Base-by-base conservation (phyloP, 768 basidiomycete species). In the Solioccasus polychromus region DNA sequence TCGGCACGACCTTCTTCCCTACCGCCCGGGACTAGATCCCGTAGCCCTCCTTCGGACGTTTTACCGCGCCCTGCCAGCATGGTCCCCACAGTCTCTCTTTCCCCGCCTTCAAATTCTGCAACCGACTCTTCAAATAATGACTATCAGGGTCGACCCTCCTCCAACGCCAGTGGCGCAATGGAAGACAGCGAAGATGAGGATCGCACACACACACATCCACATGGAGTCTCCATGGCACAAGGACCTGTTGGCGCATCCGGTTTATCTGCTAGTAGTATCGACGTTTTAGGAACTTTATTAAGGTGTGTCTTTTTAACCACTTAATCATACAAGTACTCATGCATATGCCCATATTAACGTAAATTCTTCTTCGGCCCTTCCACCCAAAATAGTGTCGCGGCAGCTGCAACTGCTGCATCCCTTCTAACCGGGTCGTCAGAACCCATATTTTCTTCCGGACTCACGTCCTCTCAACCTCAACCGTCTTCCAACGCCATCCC, bases 381-480 rank as follows among this genome's bases (percentile, higher is more conserved):
- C 15, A 17, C 25, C n/a, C 30, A 15, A 17, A 60, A 39, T 51
- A 88, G 90, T 55, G 90, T 92, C 25, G 90, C 90, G 4, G 88
- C 90, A n/a, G 87, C 90, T 9, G 90, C 90, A n/a, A 91, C 89
- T 1, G 89, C 90, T 2, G 88, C 87, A 8, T 92, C 90, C 3
- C 74, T 89, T 23, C 73, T 88, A n/a, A 82, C 83, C 2, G 86
- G 86, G 28, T 78, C 82, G 19, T 79, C 82, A 4, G 78, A 83
- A 39, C 75, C 80, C 10, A 76, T 88, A 35, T 74, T 85, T 44
- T 74, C 78, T 29, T 74, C 82, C 19, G 73, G 77, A 35, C 71
- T 82, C 42, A 68, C 76, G 24, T 65, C 75, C 40, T 62, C 72
- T 49, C 60, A 44, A 4, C 30, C 50, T 17, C 42, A 45, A 32